Base-by-base conservation (phyloP, 1,284 basidiomycete species). In the Heimioporus punctisporus region DNA sequence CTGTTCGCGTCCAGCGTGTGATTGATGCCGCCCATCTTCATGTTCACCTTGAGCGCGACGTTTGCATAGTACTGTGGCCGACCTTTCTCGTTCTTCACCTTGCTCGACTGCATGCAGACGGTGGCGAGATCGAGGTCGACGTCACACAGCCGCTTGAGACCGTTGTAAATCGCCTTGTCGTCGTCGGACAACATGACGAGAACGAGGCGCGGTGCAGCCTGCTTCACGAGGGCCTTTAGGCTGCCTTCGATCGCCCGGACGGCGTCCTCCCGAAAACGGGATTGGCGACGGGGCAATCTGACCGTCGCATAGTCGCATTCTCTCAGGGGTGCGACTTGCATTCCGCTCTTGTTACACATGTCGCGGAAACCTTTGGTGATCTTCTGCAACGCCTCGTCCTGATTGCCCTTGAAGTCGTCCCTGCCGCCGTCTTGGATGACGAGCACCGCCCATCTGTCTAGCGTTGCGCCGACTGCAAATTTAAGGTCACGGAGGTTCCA, bases 11-110 rank as follows among this genome's bases (percentile, higher is more conserved):
- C 85, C 40, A 92, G 69, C 10, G 66, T 70, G 59, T 92, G 89
- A 63, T 93, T 93, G 50, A 87, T 74, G 19, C 91, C 91, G 5
- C 88, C 88, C 52, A 92, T 70, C 74, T 93, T 93, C 78, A 87
- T 88, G 70, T 93, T 93, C 52, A 91, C 76, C 60, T 84, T 79
- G 40, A 79, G 64, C 2, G 63, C 62, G 7, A 64, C 54, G n/a
- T 69, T 64, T 2, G 66, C 60, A 52, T 63, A 61, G 50, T 23
- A 74, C 68, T 52, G 80, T 69, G 56, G 74, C 77, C 27, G 77
- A 68, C 55, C 71, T 75, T 59, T 72, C 74, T 50, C 65, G 69
- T 46, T 84, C 50, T 78, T 74, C 61, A 90, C 79, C 66, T 89
- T 91, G 25, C 66, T 61, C 0, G 81, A 72, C 55, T 88, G 88